A percentile compares a stretch with the other conserved stretches of the same genome.
Evolutionary conservation across 257 asterid species (phyloP).

Genomic region (Solanum chilense): DNA sequence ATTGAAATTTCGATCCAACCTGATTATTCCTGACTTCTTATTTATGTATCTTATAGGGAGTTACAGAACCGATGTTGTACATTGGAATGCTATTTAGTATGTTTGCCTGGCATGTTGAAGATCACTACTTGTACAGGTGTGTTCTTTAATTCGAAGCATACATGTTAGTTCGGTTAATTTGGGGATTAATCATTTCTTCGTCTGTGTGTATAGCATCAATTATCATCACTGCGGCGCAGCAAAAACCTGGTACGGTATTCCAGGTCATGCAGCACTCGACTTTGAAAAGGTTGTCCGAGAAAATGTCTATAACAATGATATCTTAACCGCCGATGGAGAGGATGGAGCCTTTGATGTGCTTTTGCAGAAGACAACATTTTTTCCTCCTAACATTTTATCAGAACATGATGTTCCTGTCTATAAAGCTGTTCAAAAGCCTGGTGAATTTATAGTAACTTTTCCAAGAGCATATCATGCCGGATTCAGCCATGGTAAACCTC

Average conservation of each 20-base stretch:
- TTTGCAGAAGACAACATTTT: constrained; percentile 85
- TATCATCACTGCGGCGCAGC: constrained; percentile 99
- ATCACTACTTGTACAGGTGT: constrained; percentile 93
- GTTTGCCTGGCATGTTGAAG: constrained; percentile 99
- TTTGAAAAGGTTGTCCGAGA: constrained; percentile 78
- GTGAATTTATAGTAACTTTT: constrained; percentile 81
- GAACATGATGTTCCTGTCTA: constrained; percentile 80
- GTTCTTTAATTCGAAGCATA: background rate
- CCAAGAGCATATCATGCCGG: constrained; percentile 99
- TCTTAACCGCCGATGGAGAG: constrained; percentile 69
- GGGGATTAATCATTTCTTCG: background rate
- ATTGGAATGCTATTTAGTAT: constrained; percentile 96
- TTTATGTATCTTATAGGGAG: constrained; percentile 50
- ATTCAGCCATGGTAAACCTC: constrained; percentile 76
- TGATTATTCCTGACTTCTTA: background rate
- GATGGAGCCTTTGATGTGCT: constrained; percentile 97
- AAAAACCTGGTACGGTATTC: constrained; percentile 97
- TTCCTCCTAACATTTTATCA: constrained; percentile 77
- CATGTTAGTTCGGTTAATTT: background rate
- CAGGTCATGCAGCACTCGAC: constrained; percentile 82
- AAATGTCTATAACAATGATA: constrained; percentile 64
- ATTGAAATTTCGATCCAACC: background rate
- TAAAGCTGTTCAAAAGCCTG: constrained; percentile 96
- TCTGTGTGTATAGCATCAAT: constrained; percentile 52
- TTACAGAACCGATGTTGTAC: constrained; percentile 98